Base-by-base conservation (phyloP, 176 grass and related monocot genomes). In the Oryza officinalis region DNA sequence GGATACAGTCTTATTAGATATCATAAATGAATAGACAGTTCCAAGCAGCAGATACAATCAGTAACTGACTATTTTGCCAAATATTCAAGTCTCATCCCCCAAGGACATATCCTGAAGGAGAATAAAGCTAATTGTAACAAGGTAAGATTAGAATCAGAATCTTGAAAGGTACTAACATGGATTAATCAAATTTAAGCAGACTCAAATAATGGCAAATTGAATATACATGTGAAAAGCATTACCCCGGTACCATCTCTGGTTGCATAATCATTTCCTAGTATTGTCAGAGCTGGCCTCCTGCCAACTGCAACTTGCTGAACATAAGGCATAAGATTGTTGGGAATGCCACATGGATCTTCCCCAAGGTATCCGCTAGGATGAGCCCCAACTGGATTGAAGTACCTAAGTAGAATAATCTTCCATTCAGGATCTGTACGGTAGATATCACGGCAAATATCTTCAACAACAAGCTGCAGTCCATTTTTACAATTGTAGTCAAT, bases 261-360 rank as follows among this genome's bases (percentile, higher is more conserved):
- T 32, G 89, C 86, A 84, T 98, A 98, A 40, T 98, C 92, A 83
- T 89, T 94, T 87, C 95, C 95, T 81, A 91, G 88, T 54, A 98
- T 83, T 65, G 95, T 95, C 59, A 98, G 72, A 78, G 92, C 87
- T 40, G 84, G 50, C 82, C 95, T 93, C 82, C 92, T 93, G 37
- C 91, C 91, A 72, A 98, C 92, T 77, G 92, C 95, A 80, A 98
- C 89, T 93, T 93, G 95, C 67, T 98, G 95, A 64, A 98, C 95
- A 67, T 91, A 88, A 30, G 95, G 95, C 95, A 98, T 98, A 71
- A 98, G 92, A 79, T 98, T 98, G 83, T 98, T 98, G 22, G 92
- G 95, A 77, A 91, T 91, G 60, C 95, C 89, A 27, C 68, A 84
- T 67, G 95, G 95, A 52, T 98, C 92, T 75, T 98, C 95, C 2